A percentile compares a stretch with the other conserved stretches of the same genome.
Conservation (phyloP, 2,329 filamentous ascomycete genomes). For the Fusarium acutatum region DNA sequence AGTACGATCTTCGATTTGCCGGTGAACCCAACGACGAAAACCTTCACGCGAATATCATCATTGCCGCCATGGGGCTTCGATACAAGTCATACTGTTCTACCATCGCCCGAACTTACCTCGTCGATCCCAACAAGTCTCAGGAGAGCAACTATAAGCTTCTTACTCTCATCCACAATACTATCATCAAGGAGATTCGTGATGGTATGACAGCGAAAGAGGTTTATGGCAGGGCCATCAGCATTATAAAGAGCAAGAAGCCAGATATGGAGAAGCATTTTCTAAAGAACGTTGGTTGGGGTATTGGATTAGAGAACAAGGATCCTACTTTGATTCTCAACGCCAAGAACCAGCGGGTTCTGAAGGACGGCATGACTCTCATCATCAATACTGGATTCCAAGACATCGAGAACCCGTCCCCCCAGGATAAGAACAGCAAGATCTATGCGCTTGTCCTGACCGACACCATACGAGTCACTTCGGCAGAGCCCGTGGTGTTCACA, state of each 20-base stretch:
- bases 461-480: constrained; percentile 84
- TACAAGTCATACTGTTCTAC: constrained; percentile 97
- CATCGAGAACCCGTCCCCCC: constrained; percentile 84
- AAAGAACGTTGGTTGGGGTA: constrained; percentile 89
- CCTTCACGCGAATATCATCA: constrained; percentile 91
- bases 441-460: constrained; percentile 94
- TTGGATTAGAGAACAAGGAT: constrained; percentile 92
- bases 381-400: constrained; percentile 91
- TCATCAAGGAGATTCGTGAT: constrained; percentile 89
- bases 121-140: constrained; percentile 96
- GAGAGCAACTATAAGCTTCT: constrained; percentile 94
- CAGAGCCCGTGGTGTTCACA: constrained; percentile 89
- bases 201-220: constrained; percentile 88
- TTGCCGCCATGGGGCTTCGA: constrained; percentile 88
- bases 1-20: constrained; percentile 87
- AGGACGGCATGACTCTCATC: constrained; percentile 96
- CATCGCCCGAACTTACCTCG: constrained; percentile 92
- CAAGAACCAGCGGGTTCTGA: constrained; percentile 84
- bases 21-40: constrained; percentile 81
- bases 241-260: constrained; percentile 90
- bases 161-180: constrained; percentile 82
- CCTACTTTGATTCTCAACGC: constrained; percentile 82
- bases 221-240: constrained; percentile 83
- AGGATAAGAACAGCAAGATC: constrained; percentile 87
- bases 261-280: constrained; percentile 95